Evolutionary conservation across 805 yeast species (phyloP).

Genomic region (Yamadazyma olivae): DNA sequence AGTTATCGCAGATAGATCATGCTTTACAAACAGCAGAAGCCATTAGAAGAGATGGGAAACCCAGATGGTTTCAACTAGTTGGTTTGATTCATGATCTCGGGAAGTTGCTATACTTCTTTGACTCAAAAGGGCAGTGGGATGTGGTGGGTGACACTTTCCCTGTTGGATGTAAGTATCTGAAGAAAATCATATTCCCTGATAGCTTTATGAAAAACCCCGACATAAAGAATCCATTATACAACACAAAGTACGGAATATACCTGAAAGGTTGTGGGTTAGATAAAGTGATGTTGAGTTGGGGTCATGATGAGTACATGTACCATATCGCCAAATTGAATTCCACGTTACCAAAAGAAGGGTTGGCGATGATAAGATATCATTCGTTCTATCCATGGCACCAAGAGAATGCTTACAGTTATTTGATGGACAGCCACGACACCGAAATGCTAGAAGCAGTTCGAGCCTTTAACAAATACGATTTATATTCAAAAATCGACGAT

Average conservation of each 20-base stretch:
- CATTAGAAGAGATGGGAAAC: constrained; percentile 61
- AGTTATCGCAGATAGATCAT: constrained; percentile 70
- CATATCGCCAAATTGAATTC: constrained; percentile 66
- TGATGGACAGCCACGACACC: constrained; percentile 62
- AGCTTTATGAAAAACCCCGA: constrained; percentile 62
- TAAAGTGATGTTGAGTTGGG: constrained; percentile 73
- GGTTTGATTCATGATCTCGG: constrained; percentile 74
- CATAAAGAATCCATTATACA: constrained; percentile 58
- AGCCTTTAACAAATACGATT: constrained; percentile 65
- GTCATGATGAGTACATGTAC: constrained; percentile 77
- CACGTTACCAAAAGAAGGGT: constrained; percentile 58
- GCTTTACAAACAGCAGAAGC: constrained; percentile 78
- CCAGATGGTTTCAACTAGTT: constrained; percentile 74
- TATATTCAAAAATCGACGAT: constrained; percentile 59
- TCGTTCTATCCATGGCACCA: constrained; percentile 78
- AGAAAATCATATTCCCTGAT: constrained; percentile 57
- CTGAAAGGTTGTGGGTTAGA: constrained; percentile 63
- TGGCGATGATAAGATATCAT: constrained; percentile 74
- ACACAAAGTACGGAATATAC: constrained; percentile 64
- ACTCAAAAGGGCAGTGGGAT: constrained; percentile 76
- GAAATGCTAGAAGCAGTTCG: constrained; percentile 62
- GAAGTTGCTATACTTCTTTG: constrained; percentile 64
- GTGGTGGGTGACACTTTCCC: constrained; percentile 80
- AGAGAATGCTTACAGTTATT: constrained; percentile 60
- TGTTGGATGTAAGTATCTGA: constrained; percentile 65